These are phyloP conservation scores for Halenospora varia DNA, from an alignment of 495 filamentous ascomycete species.

Conservation along the genomic window DNA sequence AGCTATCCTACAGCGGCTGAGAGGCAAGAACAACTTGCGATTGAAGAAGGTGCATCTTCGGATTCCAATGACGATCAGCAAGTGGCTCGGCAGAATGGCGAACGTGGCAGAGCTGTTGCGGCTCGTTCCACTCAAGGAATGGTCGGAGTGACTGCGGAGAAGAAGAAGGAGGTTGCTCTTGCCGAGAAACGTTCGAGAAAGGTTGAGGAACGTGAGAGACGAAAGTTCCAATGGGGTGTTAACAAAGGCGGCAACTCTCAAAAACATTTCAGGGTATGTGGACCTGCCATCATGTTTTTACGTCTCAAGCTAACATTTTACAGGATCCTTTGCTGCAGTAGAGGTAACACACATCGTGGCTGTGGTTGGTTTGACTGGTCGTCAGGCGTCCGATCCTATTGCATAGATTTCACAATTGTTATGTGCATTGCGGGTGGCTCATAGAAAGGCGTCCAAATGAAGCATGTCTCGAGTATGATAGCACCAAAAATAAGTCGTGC, in stretches of 20 bases:
- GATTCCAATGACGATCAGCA: slow-evolving; percentile 31
- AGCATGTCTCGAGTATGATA: neutral
- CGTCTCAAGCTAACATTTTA: slow-evolving; percentile 10
- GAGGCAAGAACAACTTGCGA: slow-evolving; percentile 51
- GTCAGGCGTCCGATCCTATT: neutral
- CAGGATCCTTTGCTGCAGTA: slow-evolving; percentile 28
- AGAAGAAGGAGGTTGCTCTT: slow-evolving; percentile 59
- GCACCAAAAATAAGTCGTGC: neutral
- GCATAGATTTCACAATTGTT: neutral
- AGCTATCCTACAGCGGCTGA: slow-evolving; percentile 71
- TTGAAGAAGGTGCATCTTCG: slow-evolving; percentile 39
- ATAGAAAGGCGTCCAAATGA: neutral
- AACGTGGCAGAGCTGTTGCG: slow-evolving; percentile 56
- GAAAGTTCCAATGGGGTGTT: slow-evolving; percentile 56
- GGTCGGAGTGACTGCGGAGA: slow-evolving; percentile 65
- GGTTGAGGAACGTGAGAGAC: slow-evolving; percentile 54
- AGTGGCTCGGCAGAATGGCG: slow-evolving; percentile 31
- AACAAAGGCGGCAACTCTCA: slow-evolving; percentile 65
- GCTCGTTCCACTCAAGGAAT: slow-evolving; percentile 68
- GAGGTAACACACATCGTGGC: neutral
- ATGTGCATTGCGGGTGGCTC: neutral
- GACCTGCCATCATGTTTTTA: slow-evolving; percentile 14
- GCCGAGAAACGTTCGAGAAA: slow-evolving; percentile 65
- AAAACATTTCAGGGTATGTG: slow-evolving; percentile 70
- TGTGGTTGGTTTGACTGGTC: neutral